Base-by-base conservation (phyloP, 169 alveolate genomes). In the Cryptosporidium ryanae region DNA sequence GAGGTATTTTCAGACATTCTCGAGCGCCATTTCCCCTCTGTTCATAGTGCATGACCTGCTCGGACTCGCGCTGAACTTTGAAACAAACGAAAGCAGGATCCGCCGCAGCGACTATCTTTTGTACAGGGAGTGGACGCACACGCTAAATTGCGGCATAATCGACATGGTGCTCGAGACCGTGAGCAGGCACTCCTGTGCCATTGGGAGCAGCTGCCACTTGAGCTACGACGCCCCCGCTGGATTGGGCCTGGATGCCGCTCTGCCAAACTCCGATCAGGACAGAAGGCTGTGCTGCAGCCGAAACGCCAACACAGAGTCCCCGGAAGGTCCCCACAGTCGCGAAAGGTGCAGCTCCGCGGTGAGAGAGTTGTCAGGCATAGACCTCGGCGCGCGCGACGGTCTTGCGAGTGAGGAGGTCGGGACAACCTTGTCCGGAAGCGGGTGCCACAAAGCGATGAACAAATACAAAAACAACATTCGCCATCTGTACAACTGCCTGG, bases 111-210 rank as follows among this genome's bases (percentile, higher is more conserved):
- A 50, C 10, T 46, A 10, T 1, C 23, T 31, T 1, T 23, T 68
- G 21, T 68, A 68, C 52, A 29, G 52, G 32, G 83, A 68, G n/a
- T 68, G 83, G 83, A 27, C 18, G 1, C 12, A 68, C 10, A 68
- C 21, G 2, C 32, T 29, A 15, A 21, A 59, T 0, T 46, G 32
- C 3, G 65, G 54, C 13, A 23, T 52, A 31, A 25, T 68, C 15
- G 50, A 54, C 8, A 48, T 68, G 29, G 50, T 68, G 1, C 31
- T 68, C n/a, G 83, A 68, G 23, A 68, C 83, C 2, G 27, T 68
- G 17, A 31, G 43, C 17, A 68, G 55, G 29, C 34, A 44, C 0
- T 68, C 67, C 13, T 50, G 38, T 13, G 52, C 52, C 27, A 49
- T 65, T 49, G 32, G 31, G 29, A 64, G 25, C 27, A 68, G 52